Evolutionary conservation across 345 rosid genomes (phyloP), one percentile per base, ranked within the genome.

Genomic region (Pseudoturritis turrita): DNA sequence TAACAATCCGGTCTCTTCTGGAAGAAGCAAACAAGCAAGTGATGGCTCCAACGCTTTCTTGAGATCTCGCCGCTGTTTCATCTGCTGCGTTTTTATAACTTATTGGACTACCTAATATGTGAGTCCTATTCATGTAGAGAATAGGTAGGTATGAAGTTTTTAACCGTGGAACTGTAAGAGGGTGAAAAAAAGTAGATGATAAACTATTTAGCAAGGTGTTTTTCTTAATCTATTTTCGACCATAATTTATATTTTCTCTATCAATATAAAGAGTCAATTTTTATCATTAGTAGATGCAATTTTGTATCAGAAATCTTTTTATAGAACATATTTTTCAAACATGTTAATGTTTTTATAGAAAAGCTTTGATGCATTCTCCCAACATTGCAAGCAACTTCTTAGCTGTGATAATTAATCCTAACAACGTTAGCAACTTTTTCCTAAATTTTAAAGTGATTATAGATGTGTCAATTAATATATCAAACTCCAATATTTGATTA

Each of bases 1-100:
- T 81, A 37, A 63, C 83, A 22, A 78, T 89, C 6, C 74, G 92
- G 4, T 39, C 77, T 0, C 52, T 47, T 2, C 87, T 92, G 19
- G 88, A 80, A 65, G 86, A 79, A 78, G 89, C 2, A 82, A 80
- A 62, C 83, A 83, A 84, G 62, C 50, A 62, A 54, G 65, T 62
- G 29, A 39, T 29, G 31, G 56, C 69, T 26, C 4, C 33, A 57
- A 21, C 6, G 3, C 14, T 7, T 64, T 56, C 50, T 46, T 76
- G 41, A 76, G 47, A 45, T 39, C 1, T 13, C 3, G 7, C 9
- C 3, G 7, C 9, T 40, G 41, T 41, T 18, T 15, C 46, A 10
- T 11, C 0, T 17, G 64, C 50, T 43, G 55, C 13, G 8, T 6
- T 35, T 33, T 31, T 33, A 26, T 21, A 40, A 18, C 47, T 25